Evolutionary conservation across 139 green algal species (phyloP), one percentile per base, ranked within the genome.

Genomic region (Pleodorina starrii): DNA sequence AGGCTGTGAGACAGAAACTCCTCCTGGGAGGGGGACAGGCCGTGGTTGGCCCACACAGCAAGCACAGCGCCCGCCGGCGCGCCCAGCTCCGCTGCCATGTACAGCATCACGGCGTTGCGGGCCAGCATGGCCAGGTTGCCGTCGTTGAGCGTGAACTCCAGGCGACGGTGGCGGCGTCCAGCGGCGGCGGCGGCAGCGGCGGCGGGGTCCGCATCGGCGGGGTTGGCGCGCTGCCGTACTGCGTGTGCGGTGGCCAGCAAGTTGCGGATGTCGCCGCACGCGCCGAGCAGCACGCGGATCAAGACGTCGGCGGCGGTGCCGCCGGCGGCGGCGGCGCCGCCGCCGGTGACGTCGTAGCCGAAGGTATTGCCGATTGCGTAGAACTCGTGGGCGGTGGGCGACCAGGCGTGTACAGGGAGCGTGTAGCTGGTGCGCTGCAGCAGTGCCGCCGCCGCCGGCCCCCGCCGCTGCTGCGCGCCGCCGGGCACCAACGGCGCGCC

Each of bases 81-180:
- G 3, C 9, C 1, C 40, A 51, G 40, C 68, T 84, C 79, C 44
- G 51, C 51, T 1, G 69, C 78, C 78, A 91, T 77, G 69, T 91
- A 69, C 68, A 91, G 87, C 78, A 91, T 78, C 29, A 88, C 68
- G 16, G 79, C 87, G 43, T 91, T 76, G 40, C 87, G 87, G 25
- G 87, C 87, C 50, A 91, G 68, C 87, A 91, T 91, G 51, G 63
- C 66, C 38, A 88, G 38, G 44, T 85, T 85, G 69, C 87, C 87
- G 50, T 91, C 87, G 42, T 91, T 91, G 10, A 91, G 78, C 48
- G 84, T 83, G 29, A 91, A 87, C 0, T n/a, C 21, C 50, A 76
- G 66, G 35, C 76, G 72, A 35, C 44, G 29, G 29, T 1, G 29
- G 44, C 14, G 27, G 48, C 9, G 3, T 16, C 32, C 51, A n/a